Evolutionary conservation across 768 basidiomycete genomes (phyloP).

Genomic region (Amanita rubescens): DNA sequence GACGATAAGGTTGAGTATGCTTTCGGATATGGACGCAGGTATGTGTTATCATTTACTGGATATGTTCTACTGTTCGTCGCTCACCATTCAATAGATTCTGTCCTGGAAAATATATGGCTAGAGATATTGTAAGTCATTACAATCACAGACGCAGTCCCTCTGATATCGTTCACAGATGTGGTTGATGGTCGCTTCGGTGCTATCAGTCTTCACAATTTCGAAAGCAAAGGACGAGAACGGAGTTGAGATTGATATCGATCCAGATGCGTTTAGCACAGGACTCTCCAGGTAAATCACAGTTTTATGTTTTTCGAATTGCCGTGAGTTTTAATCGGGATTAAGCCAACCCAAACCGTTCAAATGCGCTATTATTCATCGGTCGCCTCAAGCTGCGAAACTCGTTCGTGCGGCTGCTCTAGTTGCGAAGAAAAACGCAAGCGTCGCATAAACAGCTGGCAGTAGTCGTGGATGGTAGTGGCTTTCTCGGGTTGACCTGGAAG

Average conservation of each 20-base stretch:
- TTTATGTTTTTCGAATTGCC: background rate
- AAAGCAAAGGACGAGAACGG: conserved; percentile 20
- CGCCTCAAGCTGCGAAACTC: background rate
- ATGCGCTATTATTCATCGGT: background rate
- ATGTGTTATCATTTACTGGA: background rate
- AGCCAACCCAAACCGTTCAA: background rate
- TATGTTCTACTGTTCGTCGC: background rate
- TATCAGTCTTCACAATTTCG: conserved; percentile 22
- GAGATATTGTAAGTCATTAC: conserved; percentile 9
- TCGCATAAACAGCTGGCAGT: too few relatives aligned
- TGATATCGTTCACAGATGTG: conserved; percentile 9
- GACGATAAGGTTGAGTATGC: conserved; percentile 15
- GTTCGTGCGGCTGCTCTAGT: background rate
- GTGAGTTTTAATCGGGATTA: background rate
- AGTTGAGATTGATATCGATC: conserved; percentile 7
- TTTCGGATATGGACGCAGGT: conserved; percentile 30
- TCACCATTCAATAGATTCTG: conserved; percentile 11
- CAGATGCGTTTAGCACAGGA: background rate
- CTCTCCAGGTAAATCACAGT: background rate
- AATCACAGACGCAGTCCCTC: background rate
- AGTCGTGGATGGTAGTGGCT: too few relatives aligned
- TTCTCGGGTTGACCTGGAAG: too few relatives aligned
- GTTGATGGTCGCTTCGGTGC: conserved; percentile 18
- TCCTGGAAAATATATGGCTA: conserved; percentile 19
- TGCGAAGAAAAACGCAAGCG: background rate